Percentiles rank a stretch among this genome's conserved stretches.
These are phyloP conservation scores for Oxytropis ochrocephala DNA, from an alignment of 306 rosid genomes.

Conservation along the genomic window DNA sequence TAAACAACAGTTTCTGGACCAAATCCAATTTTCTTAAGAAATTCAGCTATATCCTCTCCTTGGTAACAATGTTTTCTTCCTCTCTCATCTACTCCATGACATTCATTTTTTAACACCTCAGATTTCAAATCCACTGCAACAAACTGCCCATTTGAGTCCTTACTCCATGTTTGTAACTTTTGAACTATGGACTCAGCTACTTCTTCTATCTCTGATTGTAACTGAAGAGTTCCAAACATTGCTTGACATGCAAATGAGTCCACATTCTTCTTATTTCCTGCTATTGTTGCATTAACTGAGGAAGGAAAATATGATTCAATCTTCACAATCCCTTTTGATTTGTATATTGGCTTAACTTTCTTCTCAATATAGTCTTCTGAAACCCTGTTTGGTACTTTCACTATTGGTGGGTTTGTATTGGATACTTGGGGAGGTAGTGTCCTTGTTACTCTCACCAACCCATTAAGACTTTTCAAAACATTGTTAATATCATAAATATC, in stretches of 20 bases:
- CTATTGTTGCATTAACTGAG: conserved; percentile 13
- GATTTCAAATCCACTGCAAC: conserved; percentile 31
- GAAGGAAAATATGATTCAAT: conserved; percentile 38
- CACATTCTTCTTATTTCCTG: background rate
- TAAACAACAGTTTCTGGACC: conserved; percentile 24
- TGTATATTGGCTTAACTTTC: conserved; percentile 27
- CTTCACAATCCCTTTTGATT: conserved; percentile 23
- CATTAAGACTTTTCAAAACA: conserved; percentile 11
- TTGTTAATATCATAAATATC: conserved; percentile 32
- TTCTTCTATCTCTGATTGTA: conserved; percentile 20
- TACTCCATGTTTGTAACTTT: conserved; percentile 20
- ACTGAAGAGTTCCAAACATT: conserved; percentile 33
- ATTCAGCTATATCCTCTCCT: conserved; percentile 27
- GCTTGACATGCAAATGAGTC: conserved; percentile 28
- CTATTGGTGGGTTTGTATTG: conserved; percentile 4
- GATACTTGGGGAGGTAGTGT: conserved; percentile 8
- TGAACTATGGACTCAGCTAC: conserved; percentile 16
- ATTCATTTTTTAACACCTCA: conserved; percentile 8
- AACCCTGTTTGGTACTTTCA: conserved; percentile 30
- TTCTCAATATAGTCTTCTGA: conserved; percentile 21
- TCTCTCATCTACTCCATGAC: background rate
- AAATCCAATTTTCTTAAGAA: conserved; percentile 33
- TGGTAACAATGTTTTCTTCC: conserved; percentile 19
- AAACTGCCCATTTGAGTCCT: conserved; percentile 10
- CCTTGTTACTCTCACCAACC: conserved; percentile 29